Evolutionary conservation across 1,139 yeast genomes (phyloP).

Genomic region (Protomyces inouyei): DNA sequence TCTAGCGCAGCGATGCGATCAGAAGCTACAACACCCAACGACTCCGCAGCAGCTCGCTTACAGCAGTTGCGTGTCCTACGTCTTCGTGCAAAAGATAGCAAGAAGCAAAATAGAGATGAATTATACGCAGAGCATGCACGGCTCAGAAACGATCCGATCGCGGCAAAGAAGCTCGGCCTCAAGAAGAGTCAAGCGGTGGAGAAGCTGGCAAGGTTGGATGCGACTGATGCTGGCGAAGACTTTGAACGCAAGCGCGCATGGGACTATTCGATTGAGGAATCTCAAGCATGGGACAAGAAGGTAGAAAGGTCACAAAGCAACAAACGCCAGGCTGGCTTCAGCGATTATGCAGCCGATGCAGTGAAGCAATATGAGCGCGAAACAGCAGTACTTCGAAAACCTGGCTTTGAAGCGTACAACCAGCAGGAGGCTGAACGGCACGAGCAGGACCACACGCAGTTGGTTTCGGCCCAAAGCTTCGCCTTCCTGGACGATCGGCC

Average conservation of each 20-base stretch:
- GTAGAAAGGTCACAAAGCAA: slow-evolving; percentile 37
- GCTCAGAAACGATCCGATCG: slow-evolving; percentile 39
- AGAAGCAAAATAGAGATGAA: slow-evolving; percentile 43
- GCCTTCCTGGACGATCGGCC: slow-evolving; percentile 40
- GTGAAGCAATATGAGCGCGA: slow-evolving; percentile 46
- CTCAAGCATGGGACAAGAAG: slow-evolving; percentile 59
- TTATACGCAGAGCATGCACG: slow-evolving; percentile 44
- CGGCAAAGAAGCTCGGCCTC: slow-evolving; percentile 39
- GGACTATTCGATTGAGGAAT: slow-evolving; percentile 64
- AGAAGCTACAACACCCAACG: not conserved
- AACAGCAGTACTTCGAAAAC: slow-evolving; percentile 41
- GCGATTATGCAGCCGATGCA: slow-evolving; percentile 34
- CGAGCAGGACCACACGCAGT: slow-evolving; percentile 2
- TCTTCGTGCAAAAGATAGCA: slow-evolving; percentile 35
- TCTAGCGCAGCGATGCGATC: no score
- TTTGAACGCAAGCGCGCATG: slow-evolving; percentile 48
- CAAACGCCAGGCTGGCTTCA: slow-evolving; percentile 33
- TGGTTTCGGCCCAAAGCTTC: slow-evolving; percentile 30
- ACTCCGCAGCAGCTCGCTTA: slow-evolving; percentile 1
- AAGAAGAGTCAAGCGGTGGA: slow-evolving; percentile 41
- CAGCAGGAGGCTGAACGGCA: slow-evolving; percentile 25
- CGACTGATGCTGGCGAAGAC: slow-evolving; percentile 43
- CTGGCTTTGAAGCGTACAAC: slow-evolving; percentile 2
- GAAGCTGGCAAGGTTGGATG: slow-evolving; percentile 45
- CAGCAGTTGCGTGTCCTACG: slow-evolving; percentile 13